Base-by-base conservation (phyloP, 1,139 yeast genomes). In the Kodamaea alishanica region DNA sequence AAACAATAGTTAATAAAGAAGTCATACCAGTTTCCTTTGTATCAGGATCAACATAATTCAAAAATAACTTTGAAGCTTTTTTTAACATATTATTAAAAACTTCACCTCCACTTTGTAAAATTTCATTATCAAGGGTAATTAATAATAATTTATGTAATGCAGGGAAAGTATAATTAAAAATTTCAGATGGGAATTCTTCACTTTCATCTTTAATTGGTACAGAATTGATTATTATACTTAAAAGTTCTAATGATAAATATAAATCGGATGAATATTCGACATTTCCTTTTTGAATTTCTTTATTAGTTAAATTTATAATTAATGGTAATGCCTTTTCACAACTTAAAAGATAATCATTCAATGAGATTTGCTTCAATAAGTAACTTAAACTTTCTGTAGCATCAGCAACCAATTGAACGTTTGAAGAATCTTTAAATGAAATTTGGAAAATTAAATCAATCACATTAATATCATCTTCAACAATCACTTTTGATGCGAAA, bases 21-120 rank as follows among this genome's bases (percentile, higher is more conserved):
- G 76, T 75, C 39, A 80, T 56, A 1, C 88, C 88, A 3, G 73
- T 48, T 37, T 67, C 63, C 6, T 67, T 64, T 3, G 70, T 54
- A 10, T 58, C 59, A n/a, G 66, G 62, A 36, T 64, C 67, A 8
- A 46, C 52, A 45, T 71, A 76, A 2, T 60, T 55, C 6, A 65
- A 54, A 38, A 84, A 70, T 26, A 67, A 66, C 1, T 63, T 53
- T 0, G 80, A 58, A 1, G 78, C 73, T 35, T 74, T 77, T 41
- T 72, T 73, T 22, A 88, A 66, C 35, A 89, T 60, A 24, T 75
- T 77, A 42, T 81, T 79, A 50, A 86, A 78, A 1, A 84, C 81
- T 45, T 85, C 90, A 0, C 94, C 85, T 1, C 90, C 83, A 10
- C 81, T 70, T 57, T 89, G 96, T 29, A 89, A 62, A 5, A 88